Evolutionary conservation across 352 stramenopile species (phyloP), one percentile per base, ranked within the genome.

Genomic region (Phytopythium sindhum): DNA sequence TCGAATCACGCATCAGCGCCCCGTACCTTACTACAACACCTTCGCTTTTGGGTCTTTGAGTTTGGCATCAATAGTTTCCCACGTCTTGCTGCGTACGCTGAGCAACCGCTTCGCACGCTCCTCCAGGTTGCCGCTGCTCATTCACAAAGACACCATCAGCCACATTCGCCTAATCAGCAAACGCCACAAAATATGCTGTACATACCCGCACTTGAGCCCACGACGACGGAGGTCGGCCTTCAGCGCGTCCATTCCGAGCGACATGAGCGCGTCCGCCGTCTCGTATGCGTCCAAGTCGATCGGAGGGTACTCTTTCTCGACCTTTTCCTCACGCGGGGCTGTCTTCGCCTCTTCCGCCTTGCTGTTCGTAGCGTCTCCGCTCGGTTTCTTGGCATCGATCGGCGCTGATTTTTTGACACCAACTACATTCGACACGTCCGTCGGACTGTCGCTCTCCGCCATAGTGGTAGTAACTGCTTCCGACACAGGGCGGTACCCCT

Each of bases 201-300:
- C 80, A 35, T 87, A 95, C 86, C 97, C 97, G 85, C 96, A 99
- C 75, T 99, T 99, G 29, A 99, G 81, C 15, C 90, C 88, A 33
- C 98, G 86, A 41, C 79, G 78, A 70, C 88, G 78, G 8, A 99
- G 80, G 63, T 98, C 91, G 19, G 81, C 71, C 76, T 99, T 99
- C 17, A 99, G 73, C 14, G 64, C 67, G 56, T 98, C 95, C 31
- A 97, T 76, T 17, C 95, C 94, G 7, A 99, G 73, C 6, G 72
- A 78, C 57, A 97, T 81, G 53, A 98, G 78, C n/a, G 82, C 81
- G 9, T 81, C 73, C 7, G 77, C 65, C 15, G 72, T 79, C 31
- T 78, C 81, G 66, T 84, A 95, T 10, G 68, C 57, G 47, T 75
- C 73, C 51, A 95, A 48, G 29, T 93, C 73, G 10, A 89, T 60